Evolutionary conservation across 306 rosid genomes (phyloP).

Genomic region (Rosa chinensis): DNA sequence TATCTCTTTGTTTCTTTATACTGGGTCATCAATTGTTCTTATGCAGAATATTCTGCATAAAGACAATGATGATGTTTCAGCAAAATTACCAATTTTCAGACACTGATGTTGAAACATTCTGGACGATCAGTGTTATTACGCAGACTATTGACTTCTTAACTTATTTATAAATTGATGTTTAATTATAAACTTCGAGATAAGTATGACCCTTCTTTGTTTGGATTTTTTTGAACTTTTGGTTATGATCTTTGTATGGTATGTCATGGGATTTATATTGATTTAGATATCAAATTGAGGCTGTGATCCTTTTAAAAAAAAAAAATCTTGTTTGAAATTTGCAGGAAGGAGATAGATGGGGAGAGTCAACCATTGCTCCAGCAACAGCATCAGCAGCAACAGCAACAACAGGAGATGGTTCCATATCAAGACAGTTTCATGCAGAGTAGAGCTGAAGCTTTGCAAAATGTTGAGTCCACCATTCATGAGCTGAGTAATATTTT

Average conservation of each 20-base stretch:
- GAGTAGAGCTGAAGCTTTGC: slow-evolving; percentile 98
- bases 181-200: neutral
- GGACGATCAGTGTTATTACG: neutral
- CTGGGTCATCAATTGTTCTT: neutral
- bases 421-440: slow-evolving; percentile 95
- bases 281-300: neutral
- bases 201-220: neutral
- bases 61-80: neutral
- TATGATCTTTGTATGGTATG: neutral
- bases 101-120: neutral
- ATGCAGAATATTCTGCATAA: neutral
- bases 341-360: slow-evolving; percentile 85
- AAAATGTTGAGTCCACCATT: slow-evolving; percentile 93
- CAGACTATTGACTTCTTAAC: neutral
- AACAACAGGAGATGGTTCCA: slow-evolving; percentile 78
- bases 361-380: slow-evolving; percentile 77
- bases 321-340: slow-evolving; percentile 34
- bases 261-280: slow-evolving; percentile 15
- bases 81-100: neutral
- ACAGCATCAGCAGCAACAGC: slow-evolving; percentile 45
- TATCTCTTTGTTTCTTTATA: neutral
- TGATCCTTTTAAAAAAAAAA: neutral
- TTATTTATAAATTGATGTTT: neutral
- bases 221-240: neutral
- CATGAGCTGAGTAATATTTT: slow-evolving; percentile 94